Evolutionary conservation across 768 basidiomycete genomes (phyloP), one percentile per base, ranked within the genome.

Genomic region (Hygrophoropsis aurantiaca): DNA sequence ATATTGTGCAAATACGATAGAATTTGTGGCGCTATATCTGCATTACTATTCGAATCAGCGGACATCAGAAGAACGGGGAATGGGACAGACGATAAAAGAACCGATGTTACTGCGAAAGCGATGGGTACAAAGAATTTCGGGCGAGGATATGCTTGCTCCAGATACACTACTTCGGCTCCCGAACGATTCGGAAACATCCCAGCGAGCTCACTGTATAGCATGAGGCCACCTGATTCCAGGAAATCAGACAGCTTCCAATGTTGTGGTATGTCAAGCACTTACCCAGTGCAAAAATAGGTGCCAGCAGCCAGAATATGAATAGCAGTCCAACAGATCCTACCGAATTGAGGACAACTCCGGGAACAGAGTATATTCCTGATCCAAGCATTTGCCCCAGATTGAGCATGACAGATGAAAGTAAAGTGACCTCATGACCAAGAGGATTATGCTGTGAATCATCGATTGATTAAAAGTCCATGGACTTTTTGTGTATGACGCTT

Each of bases 151-250:
- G 54, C 50, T 13, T 57, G 55, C 20, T 75, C 73, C 11, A 76
- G 61, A 44, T 74, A 77, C 3, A 71, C 77, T 5, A 77, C 75
- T 49, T 77, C 72, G 8, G 73, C 78, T 5, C 77, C 77, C 7
- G 75, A 74, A 13, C 78, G 67, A 43, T 72, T 64, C 11, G 78
- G 78, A 52, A 77, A 78, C 58, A 74, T 73, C 27, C 71, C 65
- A 2, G 72, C 69, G 25, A 72, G 71, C 55, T 78, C 77, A 11
- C 73, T 63, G 49, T 70, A 78, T 4, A 46, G 10, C 40, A 30
- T 42, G 37, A 46, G 15, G 26, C 45, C 45, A 16, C 36, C 36
- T 38, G 36, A 6, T 8, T n/a, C n/a, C 20, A 38, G n/a, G n/a
- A n/a, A 10, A 16, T 34, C 10, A 10, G 32, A 10, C 32, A 34